Conservation (phyloP, 208 protist species). For the Acanthamoeba castellanii region DNA sequence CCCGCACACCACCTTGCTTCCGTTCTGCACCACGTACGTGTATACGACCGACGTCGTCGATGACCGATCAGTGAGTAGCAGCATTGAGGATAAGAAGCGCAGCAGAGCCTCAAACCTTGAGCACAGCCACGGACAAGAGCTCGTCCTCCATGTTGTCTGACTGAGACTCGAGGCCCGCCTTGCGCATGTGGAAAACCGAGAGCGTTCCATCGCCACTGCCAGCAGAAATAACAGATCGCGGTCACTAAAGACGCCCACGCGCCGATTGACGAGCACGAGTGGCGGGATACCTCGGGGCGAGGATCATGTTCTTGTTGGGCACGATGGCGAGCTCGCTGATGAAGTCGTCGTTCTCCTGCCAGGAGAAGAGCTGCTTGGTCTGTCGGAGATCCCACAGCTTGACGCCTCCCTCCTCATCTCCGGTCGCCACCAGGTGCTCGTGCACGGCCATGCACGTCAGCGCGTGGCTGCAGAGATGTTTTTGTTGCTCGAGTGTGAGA, state of each 20-base stretch:
- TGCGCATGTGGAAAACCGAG: constrained; percentile 56
- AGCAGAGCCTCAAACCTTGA: not conserved
- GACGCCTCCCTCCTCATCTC: constrained; percentile 52
- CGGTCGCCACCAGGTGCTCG: constrained; percentile 27
- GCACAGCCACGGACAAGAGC: constrained; percentile 61
- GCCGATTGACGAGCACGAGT: not conserved
- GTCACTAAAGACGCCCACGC: not conserved
- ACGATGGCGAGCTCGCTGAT: constrained; percentile 56
- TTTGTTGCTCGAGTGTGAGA: not conserved
- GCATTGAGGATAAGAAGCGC: not conserved
- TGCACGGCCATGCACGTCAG: constrained; percentile 44
- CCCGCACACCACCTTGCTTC: constrained; percentile 62
- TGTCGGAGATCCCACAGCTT: constrained; percentile 71
- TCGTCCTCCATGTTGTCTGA: constrained; percentile 74
- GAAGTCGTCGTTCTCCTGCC: constrained; percentile 67
- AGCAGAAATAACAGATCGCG: not conserved
- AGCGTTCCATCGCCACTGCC: constrained; percentile 68
- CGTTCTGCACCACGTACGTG: not conserved
- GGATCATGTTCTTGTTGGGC: constrained; percentile 47
- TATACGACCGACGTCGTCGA: no score
- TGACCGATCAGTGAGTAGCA: not conserved
- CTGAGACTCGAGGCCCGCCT: constrained; percentile 26
- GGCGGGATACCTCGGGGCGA: constrained; percentile 18
- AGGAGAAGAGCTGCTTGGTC: constrained; percentile 50
- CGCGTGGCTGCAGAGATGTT: not conserved